These are phyloP conservation scores for Lecanosticta acicola DNA, from an alignment of 2,329 filamentous ascomycete species.

Conservation along the genomic window DNA sequence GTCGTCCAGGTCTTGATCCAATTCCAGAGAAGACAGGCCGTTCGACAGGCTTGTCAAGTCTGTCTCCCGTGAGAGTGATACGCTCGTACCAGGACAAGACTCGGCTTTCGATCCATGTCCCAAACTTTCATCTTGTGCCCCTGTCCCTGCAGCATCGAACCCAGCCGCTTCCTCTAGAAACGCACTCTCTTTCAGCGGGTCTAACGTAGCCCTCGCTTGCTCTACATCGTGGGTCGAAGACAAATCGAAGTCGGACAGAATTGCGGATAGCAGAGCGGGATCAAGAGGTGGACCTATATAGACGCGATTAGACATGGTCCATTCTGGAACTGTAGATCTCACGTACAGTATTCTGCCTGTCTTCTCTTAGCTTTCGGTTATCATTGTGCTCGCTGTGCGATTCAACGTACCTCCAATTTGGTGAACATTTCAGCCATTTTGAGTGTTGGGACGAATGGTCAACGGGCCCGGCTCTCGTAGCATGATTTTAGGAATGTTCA, in stretches of 20 bases:
- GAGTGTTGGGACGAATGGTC: constrained; percentile 6
- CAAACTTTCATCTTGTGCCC: constrained; percentile 37
- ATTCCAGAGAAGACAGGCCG: constrained; percentile 36
- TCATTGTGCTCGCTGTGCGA: not conserved
- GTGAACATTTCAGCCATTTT: constrained; percentile 27
- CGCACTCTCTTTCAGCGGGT: constrained; percentile 61
- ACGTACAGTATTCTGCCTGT: constrained; percentile 52
- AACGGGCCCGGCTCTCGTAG: not conserved
- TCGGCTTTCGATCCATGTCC: constrained; percentile 22
- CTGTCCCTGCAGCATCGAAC: constrained; percentile 72
- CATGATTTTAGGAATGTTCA: not conserved
- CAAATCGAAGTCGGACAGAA: constrained; percentile 69
- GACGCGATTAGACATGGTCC: not conserved
- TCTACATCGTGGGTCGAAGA: constrained; percentile 47
- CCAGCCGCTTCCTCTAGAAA: constrained; percentile 57
- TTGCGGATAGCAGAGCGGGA: constrained; percentile 68
- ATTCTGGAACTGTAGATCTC: not conserved
- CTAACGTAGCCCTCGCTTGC: constrained; percentile 55
- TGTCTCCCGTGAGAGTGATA: constrained; percentile 43
- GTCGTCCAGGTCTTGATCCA: constrained; percentile 16
- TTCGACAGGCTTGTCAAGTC: constrained; percentile 48
- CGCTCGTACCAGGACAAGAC: constrained; percentile 35
- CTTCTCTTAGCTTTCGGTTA: not conserved
- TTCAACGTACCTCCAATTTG: constrained; percentile 40
- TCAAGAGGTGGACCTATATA: constrained; percentile 63